These are phyloP conservation scores for Ophiocordyceps robertsii DNA, from an alignment of 2,329 filamentous ascomycete genomes.

Conservation along the genomic window DNA sequence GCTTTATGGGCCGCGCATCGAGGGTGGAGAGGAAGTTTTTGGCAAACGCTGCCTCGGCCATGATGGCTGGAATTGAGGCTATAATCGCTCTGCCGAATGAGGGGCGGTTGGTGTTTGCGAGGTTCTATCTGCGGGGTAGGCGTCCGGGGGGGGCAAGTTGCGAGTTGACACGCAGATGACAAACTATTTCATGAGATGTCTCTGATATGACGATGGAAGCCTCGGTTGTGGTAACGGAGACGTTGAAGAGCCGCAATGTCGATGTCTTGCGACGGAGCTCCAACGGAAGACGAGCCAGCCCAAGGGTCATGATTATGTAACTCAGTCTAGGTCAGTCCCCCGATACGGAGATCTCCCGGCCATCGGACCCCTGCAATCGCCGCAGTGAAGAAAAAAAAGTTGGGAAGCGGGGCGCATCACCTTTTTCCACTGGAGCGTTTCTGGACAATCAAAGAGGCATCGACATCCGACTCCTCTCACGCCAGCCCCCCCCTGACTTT, in stretches of 20 bases:
- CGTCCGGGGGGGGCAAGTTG: no score
- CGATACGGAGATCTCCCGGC: conserved; percentile 19
- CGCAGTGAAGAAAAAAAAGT: conserved; percentile 19
- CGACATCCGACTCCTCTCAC: not conserved
- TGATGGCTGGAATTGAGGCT: conserved; percentile 18
- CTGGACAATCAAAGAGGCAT: not conserved
- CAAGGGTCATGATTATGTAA: conserved; percentile 1
- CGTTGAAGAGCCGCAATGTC: no score
- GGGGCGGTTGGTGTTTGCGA: not conserved
- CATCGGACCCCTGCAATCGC: conserved; percentile 16
- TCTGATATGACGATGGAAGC: no score
- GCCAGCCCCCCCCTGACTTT: not conserved
- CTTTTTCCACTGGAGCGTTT: conserved; percentile 1
- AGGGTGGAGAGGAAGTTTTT: conserved; percentile 70
- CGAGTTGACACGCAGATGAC: no score
- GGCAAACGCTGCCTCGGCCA: conserved; percentile 78
- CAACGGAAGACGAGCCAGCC: no score
- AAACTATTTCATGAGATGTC: no score
- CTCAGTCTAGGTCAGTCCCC: not conserved
- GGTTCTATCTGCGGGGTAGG: not conserved
- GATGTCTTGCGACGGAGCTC: no score
- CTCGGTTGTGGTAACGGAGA: no score
- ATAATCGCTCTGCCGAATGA: not conserved
- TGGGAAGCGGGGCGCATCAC: conserved; percentile 19
- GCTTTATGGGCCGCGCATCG: conserved; percentile 65